A percentile compares a stretch with the other conserved stretches of the same genome.
These are phyloP conservation scores for Physcomitrium patens DNA, from an alignment of 225 moss, liverwort and hornwort species.

Conservation along the genomic window DNA sequence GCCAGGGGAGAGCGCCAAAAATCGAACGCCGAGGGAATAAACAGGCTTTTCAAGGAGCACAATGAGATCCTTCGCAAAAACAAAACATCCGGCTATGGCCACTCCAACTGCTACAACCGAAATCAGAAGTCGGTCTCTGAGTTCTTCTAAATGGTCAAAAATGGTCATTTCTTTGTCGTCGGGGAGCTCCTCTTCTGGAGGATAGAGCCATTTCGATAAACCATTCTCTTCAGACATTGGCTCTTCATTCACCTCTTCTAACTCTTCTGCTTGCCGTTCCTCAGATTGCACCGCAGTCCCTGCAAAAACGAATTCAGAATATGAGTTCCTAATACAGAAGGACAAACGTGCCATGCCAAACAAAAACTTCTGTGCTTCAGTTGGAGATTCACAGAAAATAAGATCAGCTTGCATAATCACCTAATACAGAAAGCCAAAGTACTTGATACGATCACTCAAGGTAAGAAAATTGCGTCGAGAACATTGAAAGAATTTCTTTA, in stretches of 20 bases:
- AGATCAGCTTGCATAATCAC: too few relatives aligned
- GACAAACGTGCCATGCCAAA: background rate
- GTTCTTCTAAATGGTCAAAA: conserved; percentile 93
- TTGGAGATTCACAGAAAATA: too few relatives aligned
- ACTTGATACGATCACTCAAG: too few relatives aligned
- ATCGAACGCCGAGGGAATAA: conserved; percentile 85
- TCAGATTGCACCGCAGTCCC: conserved; percentile 36
- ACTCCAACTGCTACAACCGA: conserved; percentile 78
- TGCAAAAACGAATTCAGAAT: conserved; percentile 8
- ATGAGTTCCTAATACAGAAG: too few relatives aligned
- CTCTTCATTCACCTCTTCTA: conserved; percentile 21
- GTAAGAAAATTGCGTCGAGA: too few relatives aligned
- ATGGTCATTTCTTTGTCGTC: conserved; percentile 97
- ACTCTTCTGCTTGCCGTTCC: conserved; percentile 10
- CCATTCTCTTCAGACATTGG: conserved; percentile 44
- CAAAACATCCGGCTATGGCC: conserved; percentile 78
- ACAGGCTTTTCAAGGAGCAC: conserved; percentile 91
- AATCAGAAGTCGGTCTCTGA: conserved; percentile 73
- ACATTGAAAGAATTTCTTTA: too few relatives aligned
- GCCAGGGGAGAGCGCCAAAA: conserved; percentile 92
- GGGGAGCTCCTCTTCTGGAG: conserved; percentile 87
- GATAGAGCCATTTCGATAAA: conserved; percentile 91
- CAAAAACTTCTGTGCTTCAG: background rate
- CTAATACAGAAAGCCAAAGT: too few relatives aligned
- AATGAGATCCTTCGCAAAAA: conserved; percentile 86